These are phyloP conservation scores for Colletotrichum costaricense DNA, from an alignment of 2,329 filamentous ascomycete genomes.

Conservation along the genomic window DNA sequence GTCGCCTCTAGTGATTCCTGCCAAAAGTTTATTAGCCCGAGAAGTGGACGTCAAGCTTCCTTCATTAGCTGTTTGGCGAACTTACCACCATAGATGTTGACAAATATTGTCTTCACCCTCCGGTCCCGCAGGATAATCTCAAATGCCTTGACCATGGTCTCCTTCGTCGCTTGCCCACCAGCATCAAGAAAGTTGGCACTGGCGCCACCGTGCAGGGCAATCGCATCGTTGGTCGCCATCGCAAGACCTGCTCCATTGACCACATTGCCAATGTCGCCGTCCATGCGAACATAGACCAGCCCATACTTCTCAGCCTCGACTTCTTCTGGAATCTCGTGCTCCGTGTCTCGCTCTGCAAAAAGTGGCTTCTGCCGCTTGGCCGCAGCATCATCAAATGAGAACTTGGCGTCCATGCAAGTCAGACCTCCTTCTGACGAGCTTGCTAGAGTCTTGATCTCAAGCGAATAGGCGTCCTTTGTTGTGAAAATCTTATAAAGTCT, in stretches of 20 bases:
- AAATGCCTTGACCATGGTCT: slow-evolving; percentile 84
- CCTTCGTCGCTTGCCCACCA: slow-evolving; percentile 86
- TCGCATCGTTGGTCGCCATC: slow-evolving; percentile 90
- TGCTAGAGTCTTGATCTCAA: slow-evolving; percentile 55
- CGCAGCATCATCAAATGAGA: slow-evolving; percentile 62
- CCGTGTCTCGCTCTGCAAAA: slow-evolving; percentile 49
- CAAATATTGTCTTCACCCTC: slow-evolving; percentile 74
- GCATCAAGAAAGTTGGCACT: slow-evolving; percentile 91
- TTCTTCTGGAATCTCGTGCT: slow-evolving; percentile 47
- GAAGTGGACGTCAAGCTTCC: slow-evolving; percentile 30
- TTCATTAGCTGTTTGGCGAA: background rate
- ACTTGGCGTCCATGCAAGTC: slow-evolving; percentile 49
- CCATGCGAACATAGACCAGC: slow-evolving; percentile 80
- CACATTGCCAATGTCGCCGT: slow-evolving; percentile 78
- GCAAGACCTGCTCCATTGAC: slow-evolving; percentile 92
- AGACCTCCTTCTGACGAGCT: slow-evolving; percentile 44
- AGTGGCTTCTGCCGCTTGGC: slow-evolving; percentile 52
- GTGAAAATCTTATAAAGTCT: slow-evolving; percentile 52
- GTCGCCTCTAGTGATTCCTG: slow-evolving; percentile 60
- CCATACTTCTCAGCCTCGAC: slow-evolving; percentile 66
- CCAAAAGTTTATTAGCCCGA: background rate
- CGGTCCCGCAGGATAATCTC: slow-evolving; percentile 77
- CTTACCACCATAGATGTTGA: slow-evolving; percentile 65
- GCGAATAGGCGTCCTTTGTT: slow-evolving; percentile 57
- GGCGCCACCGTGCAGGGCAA: slow-evolving; percentile 73